These are phyloP conservation scores for Neoscytalidium dimidiatum DNA, from an alignment of 2,329 filamentous ascomycete genomes.

Conservation along the genomic window DNA sequence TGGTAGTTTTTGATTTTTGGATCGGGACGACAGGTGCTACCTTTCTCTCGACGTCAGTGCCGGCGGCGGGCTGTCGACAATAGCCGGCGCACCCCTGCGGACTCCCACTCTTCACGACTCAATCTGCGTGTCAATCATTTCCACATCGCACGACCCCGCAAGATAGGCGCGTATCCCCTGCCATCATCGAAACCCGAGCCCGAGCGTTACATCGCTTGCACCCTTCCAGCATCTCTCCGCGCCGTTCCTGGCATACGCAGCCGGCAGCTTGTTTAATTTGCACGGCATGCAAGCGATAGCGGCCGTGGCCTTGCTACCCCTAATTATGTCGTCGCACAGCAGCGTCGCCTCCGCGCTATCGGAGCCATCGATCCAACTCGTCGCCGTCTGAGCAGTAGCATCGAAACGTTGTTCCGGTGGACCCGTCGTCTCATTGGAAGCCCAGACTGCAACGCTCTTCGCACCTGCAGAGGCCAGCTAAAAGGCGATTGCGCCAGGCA, in stretches of 20 bases:
- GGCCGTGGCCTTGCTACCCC: background rate
- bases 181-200: background rate
- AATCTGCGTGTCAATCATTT: background rate
- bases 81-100: conserved; percentile 1
- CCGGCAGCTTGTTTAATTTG: background rate
- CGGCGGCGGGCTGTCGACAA: background rate
- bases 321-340: background rate
- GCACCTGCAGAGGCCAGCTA: background rate
- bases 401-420: background rate
- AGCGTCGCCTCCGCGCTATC: conserved; percentile 3
- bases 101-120: conserved; percentile 3
- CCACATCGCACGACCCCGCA: conserved; percentile 10
- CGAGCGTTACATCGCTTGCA: conserved; percentile 14
- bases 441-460: background rate
- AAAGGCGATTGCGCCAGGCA: background rate
- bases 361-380: background rate
- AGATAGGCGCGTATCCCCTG: conserved; percentile 1
- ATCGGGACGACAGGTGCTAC: too few relatives aligned
- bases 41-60: background rate
- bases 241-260: background rate
- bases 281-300: background rate
- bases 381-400: background rate
- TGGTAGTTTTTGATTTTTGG: too few relatives aligned
- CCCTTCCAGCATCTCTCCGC: background rate
- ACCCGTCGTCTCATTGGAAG: background rate